These are phyloP conservation scores for Cladosporium sp. DNA, from an alignment of 2,329 filamentous ascomycete species.

Conservation along the genomic window DNA sequence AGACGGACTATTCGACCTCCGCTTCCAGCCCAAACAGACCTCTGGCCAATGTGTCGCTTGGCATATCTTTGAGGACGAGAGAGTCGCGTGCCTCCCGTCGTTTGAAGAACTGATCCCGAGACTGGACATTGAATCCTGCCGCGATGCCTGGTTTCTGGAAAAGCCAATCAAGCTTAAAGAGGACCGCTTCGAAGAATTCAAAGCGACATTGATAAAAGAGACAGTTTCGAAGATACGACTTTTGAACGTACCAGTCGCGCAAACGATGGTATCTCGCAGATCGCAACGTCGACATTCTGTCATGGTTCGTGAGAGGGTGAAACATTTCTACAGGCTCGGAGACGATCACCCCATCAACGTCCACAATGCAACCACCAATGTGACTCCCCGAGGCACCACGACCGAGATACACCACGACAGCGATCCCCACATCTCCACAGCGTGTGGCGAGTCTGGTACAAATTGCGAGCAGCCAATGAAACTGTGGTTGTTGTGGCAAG, in stretches of 20 bases:
- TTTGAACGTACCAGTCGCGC: background rate
- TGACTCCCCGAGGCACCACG: background rate
- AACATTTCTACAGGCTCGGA: background rate
- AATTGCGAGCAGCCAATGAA: conserved; percentile 1
- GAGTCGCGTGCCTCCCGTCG: background rate
- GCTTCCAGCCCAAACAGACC: background rate
- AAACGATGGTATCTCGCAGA: background rate
- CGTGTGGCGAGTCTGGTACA: background rate
- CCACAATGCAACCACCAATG: background rate
- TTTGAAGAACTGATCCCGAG: background rate
- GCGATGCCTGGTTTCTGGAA: background rate
- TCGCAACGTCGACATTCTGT: background rate
- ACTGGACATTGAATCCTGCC: background rate
- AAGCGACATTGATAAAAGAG: background rate
- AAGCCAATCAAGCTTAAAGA: background rate
- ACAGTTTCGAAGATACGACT: background rate
- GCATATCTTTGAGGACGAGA: background rate
- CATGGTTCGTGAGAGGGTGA: too few relatives aligned
- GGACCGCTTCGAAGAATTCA: background rate
- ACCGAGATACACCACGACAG: background rate
- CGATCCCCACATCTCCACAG: background rate
- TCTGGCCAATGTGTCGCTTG: background rate
- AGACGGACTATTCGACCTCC: background rate
- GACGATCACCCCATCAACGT: background rate
- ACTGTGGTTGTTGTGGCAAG: background rate